Base-by-base conservation (phyloP, 352 stramenopile species). In the Albugo candida region DNA sequence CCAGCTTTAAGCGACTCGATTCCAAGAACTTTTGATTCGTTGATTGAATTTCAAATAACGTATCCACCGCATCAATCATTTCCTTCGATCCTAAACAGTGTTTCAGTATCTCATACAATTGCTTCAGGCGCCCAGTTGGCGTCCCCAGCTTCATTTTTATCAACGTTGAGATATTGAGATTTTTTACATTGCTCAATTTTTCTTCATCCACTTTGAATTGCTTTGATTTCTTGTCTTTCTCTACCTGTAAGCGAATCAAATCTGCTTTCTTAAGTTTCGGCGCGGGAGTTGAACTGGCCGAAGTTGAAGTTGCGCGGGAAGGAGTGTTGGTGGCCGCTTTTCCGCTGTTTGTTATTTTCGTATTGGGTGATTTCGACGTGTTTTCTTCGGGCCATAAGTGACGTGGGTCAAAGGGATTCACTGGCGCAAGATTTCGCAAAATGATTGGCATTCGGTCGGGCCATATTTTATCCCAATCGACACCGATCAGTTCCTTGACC, bases 381-480 rank as follows among this genome's bases (percentile, higher is more conserved):
- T 31, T 31, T 48, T 91, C 77, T 39, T 85, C 70, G 1, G 77
- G 77, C 77, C 77, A 91, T 44, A 91, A 49, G 43, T 87, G 85
- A 40, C 72, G 76, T 37, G 77, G 77, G 61, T 89, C 87, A 62
- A 89, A 89, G 20, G 77, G 74, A 52, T 89, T 89, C 31, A 69
- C 83, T 11, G 77, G 77, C 49, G 77, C 77, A 48, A 89, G 50
- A 41, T 89, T 74, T 21, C 77, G 77, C 49, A 91, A 61, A 49
- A 91, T 91, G 61, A 91, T 74, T 36, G 77, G 77, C 67, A 91
- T 91, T 51, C 77, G 73, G 60, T 91, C 72, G 11, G 77, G 77
- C 69, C 76, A 91, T 40, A 91, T 61, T 60, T 91, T 91, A 59
- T 91, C 75, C 77, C 77, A 91, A 62, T 86, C 86, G 27, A 91